These are phyloP conservation scores for Nidularia sp. DNA, from an alignment of 768 basidiomycete genomes.

Conservation along the genomic window DNA sequence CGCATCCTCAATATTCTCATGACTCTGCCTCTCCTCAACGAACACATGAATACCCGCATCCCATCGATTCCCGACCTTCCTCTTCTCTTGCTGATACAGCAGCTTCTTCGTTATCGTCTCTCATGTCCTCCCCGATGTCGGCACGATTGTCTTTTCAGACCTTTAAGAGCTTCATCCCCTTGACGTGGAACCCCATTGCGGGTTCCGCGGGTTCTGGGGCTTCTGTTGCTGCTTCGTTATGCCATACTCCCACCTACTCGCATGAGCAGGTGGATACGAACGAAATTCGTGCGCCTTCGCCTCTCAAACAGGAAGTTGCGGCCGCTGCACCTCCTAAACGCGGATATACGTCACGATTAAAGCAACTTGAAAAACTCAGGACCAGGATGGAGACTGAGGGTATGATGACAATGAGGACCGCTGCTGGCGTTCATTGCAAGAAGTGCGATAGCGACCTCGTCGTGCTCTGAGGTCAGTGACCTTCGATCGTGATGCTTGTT, in stretches of 20 bases:
- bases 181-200: constrained; percentile 40
- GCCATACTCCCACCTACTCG: background rate
- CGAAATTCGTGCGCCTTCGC: too few species aligned
- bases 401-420: constrained; percentile 17
- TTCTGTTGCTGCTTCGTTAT: constrained; percentile 6
- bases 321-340: constrained; percentile 11
- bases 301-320: background rate
- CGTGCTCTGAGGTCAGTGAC: constrained; percentile 33
- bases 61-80: constrained; percentile 3
- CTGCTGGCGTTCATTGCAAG: constrained; percentile 26
- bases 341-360: constrained; percentile 57
- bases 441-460: constrained; percentile 35
- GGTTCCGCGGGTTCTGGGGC: constrained; percentile 13
- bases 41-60: constrained; percentile 1
- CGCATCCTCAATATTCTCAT: constrained; percentile 3
- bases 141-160: constrained; percentile 58
- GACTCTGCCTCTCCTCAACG: background rate
- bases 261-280: background rate
- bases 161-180: constrained; percentile 57
- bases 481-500: background rate
- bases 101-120: constrained; percentile 38
- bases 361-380: constrained; percentile 63
- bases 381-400: constrained; percentile 45
- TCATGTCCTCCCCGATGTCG: constrained; percentile 46
- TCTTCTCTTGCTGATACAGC: background rate